Base-by-base conservation (phyloP, 805 yeast genomes). In the Zygoascus biomembranicola region DNA sequence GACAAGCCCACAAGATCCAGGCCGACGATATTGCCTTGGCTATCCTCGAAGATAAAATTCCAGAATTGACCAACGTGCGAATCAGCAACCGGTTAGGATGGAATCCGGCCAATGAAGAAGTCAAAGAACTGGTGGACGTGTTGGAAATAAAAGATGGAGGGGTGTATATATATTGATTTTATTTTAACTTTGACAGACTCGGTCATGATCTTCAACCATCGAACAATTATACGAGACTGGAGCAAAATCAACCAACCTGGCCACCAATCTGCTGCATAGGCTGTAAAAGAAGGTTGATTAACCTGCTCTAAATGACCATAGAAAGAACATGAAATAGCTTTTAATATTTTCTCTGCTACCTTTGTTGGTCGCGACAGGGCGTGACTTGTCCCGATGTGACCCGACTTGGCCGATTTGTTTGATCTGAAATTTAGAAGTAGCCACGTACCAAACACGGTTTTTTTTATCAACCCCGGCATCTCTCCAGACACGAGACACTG, bases 21-120 rank as follows among this genome's bases (percentile, higher is more conserved):
- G 96, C 98, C 0, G 85, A 88, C 60, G 97, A 92, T 66, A 72
- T 94, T 54, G 87, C 94, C 0, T 77, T 90, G 47, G 97, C 97
- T 0, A 70, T 90, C 19, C 76, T 80, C 64, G 97, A 90, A 55
- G 83, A 80, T 9, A 72, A 95, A 60, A 68, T 94, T 16, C 96
- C 96, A 0, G 59, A 72, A 42, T 72, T 94, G 64, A 75, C 76
- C 56, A 77, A 77, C 49, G 73, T 94, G 1, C 73, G 84, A 44
- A 76, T 90, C 44, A 84, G 94, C 20, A 79, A 85, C 16, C 82
- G 84, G 66, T 69, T 94, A 39, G 96, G 97, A 8, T 94, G 99
- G 99, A 66, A 64, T 49, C 66, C 71, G 51, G 71, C 74, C 26
- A 75, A 82, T 59, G 80, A 77, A 44, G 82, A 81, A 54, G 80